These are phyloP conservation scores for Dendrocalamus sinicus DNA, from an alignment of 176 grass and related monocot species.

Conservation along the genomic window DNA sequence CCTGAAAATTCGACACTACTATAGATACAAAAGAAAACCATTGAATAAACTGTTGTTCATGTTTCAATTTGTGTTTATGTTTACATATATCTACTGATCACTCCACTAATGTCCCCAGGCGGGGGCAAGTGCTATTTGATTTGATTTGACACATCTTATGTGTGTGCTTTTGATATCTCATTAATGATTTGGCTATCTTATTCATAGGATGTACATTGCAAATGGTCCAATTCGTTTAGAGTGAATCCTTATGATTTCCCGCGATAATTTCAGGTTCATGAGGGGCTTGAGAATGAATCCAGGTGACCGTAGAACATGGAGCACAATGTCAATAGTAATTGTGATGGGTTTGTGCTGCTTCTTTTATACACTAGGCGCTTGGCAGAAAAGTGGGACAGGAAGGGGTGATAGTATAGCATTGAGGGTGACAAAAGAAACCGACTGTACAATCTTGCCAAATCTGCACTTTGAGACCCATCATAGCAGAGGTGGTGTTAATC, in stretches of 20 bases:
- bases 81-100: neutral
- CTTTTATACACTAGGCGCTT: slow-evolving; percentile 83
- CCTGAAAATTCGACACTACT: neutral
- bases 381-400: slow-evolving; percentile 84
- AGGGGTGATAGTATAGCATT: slow-evolving; percentile 75
- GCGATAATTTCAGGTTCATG: slow-evolving; percentile 64
- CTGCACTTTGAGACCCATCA: slow-evolving; percentile 88
- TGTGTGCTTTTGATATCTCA: slow-evolving; percentile 13
- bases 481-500: slow-evolving; percentile 46
- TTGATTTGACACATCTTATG: neutral
- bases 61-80: neutral
- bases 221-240: slow-evolving; percentile 20
- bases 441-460: slow-evolving; percentile 75
- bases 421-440: slow-evolving; percentile 67
- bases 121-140: neutral
- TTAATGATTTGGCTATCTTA: slow-evolving; percentile 9
- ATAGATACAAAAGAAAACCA: neutral
- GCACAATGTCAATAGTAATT: slow-evolving; percentile 65
- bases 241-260: slow-evolving; percentile 14
- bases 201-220: neutral
- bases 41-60: neutral
- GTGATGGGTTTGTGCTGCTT: slow-evolving; percentile 73
- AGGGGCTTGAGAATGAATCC: slow-evolving; percentile 74
- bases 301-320: slow-evolving; percentile 51
- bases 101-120: neutral